Percentiles rank a stretch among this genome's conserved stretches.
Evolutionary conservation across 2,329 filamentous ascomycete genomes (phyloP).

Genomic region (Neurospora sp.): DNA sequence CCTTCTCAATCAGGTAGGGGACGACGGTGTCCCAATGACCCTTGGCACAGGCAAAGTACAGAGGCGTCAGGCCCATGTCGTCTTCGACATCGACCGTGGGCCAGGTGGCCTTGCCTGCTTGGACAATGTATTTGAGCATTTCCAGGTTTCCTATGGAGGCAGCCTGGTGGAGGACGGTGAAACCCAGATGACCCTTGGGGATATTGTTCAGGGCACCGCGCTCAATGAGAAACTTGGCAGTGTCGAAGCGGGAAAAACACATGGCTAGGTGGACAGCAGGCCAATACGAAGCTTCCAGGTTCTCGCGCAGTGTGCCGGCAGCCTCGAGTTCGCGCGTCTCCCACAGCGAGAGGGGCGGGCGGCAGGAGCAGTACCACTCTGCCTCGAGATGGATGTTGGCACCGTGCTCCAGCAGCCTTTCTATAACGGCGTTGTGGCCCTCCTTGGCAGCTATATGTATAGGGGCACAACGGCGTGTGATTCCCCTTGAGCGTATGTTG

Average conservation of each 20-base stretch:
- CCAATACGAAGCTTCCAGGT: slow-evolving; percentile 1
- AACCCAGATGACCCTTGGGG: neutral
- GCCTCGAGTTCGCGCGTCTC: neutral
- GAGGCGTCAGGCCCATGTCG: slow-evolving; percentile 7
- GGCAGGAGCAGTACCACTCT: slow-evolving; percentile 7
- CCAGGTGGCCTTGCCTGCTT: slow-evolving; percentile 1
- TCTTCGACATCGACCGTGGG: slow-evolving; percentile 10
- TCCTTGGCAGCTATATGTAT: slow-evolving; percentile 13
- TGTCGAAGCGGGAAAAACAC: slow-evolving; percentile 10
- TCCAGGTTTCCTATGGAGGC: slow-evolving; percentile 10
- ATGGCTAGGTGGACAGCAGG: slow-evolving; percentile 17
- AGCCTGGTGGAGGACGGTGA: slow-evolving; percentile 13
- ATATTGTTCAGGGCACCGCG: slow-evolving; percentile 7
- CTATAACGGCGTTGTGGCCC: slow-evolving; percentile 10
- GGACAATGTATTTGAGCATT: slow-evolving; percentile 8
- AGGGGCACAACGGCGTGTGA: slow-evolving; percentile 3
- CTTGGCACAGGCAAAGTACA: slow-evolving; percentile 14
- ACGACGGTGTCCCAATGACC: slow-evolving; percentile 11
- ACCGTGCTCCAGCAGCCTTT: slow-evolving; percentile 10
- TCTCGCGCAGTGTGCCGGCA: neutral
- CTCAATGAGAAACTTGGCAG: slow-evolving; percentile 12
- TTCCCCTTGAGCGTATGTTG: neutral
- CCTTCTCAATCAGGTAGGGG: slow-evolving; percentile 8
- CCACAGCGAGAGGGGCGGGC: neutral
- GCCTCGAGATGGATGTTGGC: slow-evolving; percentile 9